phyloP scores from a whole-genome alignment of 129 eudicot species.

The Flaveria linearis region DNA sequence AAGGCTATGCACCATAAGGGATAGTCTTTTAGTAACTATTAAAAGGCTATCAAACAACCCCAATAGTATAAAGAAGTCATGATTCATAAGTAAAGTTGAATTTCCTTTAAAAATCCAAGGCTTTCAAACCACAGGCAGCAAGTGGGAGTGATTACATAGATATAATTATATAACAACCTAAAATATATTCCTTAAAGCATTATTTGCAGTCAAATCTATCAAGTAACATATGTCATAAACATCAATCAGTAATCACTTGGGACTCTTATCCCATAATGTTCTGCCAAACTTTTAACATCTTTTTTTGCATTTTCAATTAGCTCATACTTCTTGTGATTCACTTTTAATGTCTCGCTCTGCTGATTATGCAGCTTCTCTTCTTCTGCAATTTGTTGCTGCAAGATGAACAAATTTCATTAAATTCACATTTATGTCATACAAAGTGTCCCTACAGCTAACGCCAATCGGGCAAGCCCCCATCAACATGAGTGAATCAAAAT shows the following conservation, averaged over 20 bases:
- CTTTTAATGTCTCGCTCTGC: constrained; percentile 54
- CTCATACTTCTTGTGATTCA: constrained; percentile 58
- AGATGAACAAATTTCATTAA: not conserved
- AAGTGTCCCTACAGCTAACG: too few species aligned
- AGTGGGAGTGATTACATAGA: not conserved
- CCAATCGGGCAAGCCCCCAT: too few species aligned
- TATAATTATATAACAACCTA: not conserved
- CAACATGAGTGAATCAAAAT: too few species aligned
- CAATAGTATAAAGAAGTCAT: too few species aligned
- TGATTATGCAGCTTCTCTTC: constrained; percentile 63
- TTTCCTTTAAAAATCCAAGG: too few species aligned
- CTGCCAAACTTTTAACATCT: constrained; percentile 32
- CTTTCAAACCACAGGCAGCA: not conserved
- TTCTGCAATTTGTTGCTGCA: constrained; percentile 54
- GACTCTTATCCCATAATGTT: constrained; percentile 30
- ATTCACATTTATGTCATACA: constrained; percentile 1
- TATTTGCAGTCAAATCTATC: not conserved
- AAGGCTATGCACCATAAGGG: too few species aligned
- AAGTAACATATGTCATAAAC: not conserved
- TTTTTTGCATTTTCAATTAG: constrained; percentile 43
- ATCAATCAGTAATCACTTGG: constrained; percentile 2
- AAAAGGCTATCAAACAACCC: too few species aligned
- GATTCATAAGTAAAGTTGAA: too few species aligned
- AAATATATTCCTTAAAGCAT: not conserved
- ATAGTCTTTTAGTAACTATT: too few species aligned